Evolutionary conservation across 208 protist genomes (phyloP), one percentile per base, ranked within the genome.

Genomic region (Wallacemonas sp.): DNA sequence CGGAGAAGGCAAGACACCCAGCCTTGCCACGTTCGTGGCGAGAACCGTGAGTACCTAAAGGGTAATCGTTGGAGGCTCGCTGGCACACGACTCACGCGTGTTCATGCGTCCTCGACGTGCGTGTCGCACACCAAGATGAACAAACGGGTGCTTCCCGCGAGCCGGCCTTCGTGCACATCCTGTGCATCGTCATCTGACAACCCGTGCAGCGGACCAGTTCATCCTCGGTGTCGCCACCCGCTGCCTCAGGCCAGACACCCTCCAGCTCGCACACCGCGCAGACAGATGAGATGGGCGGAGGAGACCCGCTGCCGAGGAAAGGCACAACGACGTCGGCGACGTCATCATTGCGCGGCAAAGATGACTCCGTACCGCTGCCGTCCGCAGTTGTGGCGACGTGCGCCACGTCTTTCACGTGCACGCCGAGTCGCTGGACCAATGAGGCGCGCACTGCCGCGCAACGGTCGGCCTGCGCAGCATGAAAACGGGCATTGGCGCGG

Each of bases 231-330:
- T 39, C n/a, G 5, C 17, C 52, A 36, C 21, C 21, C 50, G 21
- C 52, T 12, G 12, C 29, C 3, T 44, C 24, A 26, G 27, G 29
- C 36, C 68, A 26, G 0, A 73, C 39, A 1, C 71, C 76, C 9
- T 63, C 55, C 19, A 85, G 75, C 65, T 85, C 79, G 34, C 79
- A 85, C 36, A 85, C 63, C 15, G 39, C 75, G 59, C 79, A 85
- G 24, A 68, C 46, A 19, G 34, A 6, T 6, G 9, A 15, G 34
- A 13, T 15, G 9, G 34, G 13, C 34, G 34, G 13, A 15, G 34
- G 13, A 6, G 34, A 38, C 34, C 34, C 34, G 34, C 33, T 36
- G 29, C 58, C 53, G 21, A 53, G 30, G n/a, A 15, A 57, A 26
- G 50, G 50, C 30, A n/a, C 26, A 13, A 15, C 5, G 29, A 57